Conservation (phyloP, 1,139 yeast species). For the Taphrina flavorubra region DNA sequence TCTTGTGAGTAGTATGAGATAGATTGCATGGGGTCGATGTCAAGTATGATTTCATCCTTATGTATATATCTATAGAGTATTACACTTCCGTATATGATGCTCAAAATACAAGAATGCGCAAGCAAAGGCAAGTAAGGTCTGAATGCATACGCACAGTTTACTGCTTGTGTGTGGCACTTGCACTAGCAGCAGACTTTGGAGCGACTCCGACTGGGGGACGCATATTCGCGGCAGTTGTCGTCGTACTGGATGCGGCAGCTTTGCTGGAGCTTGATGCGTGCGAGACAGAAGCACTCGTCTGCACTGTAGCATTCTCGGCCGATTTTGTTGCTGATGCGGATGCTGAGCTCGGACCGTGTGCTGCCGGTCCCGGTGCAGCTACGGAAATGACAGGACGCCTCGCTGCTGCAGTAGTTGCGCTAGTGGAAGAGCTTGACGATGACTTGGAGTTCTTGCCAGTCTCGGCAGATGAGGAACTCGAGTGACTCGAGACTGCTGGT, state of each 20-base stretch:
- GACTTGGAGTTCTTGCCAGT: not conserved
- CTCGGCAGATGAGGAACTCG: not conserved
- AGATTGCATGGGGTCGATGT: not conserved
- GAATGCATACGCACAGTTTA: no score
- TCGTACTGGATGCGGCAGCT: not conserved
- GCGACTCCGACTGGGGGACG: not conserved
- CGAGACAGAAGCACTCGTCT: not conserved
- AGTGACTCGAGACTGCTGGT: no score
- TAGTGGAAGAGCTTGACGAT: not conserved
- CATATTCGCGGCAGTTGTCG: not conserved
- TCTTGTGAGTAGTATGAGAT: not conserved
- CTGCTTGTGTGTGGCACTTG: not conserved
- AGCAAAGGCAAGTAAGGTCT: no score
- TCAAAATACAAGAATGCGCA: no score
- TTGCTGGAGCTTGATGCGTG: not conserved
- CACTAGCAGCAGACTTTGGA: not conserved
- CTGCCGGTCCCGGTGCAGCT: not conserved
- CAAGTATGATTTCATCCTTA: not conserved
- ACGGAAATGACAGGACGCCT: not conserved
- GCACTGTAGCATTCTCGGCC: not conserved
- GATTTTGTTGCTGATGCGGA: not conserved
- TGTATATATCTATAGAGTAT: not conserved
- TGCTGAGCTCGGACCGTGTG: not conserved
- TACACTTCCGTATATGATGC: not conserved
- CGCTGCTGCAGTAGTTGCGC: not conserved